Conservation (phyloP, 2,329 filamentous ascomycete species). For the Gnomoniopsis sp. region DNA sequence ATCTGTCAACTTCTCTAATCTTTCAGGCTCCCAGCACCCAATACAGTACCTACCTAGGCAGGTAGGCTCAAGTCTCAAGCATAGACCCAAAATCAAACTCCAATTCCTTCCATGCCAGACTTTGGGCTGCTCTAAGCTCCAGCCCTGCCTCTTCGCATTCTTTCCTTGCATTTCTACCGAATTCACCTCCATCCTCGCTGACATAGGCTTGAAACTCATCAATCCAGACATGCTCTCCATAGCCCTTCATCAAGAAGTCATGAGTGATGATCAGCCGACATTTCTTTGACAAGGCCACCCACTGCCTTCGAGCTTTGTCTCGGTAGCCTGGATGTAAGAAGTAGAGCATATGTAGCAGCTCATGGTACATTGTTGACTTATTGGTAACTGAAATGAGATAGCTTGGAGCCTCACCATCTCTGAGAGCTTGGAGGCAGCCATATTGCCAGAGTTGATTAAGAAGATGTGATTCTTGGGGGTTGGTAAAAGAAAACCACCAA, state of each 20-base stretch:
- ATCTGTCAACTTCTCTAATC: no score
- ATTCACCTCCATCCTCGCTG: neutral
- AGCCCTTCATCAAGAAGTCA: neutral
- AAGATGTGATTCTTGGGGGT: neutral
- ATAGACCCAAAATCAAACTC: neutral
- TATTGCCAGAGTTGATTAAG: neutral
- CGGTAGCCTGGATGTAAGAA: conserved; percentile 1
- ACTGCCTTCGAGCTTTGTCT: neutral
- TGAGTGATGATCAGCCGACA: neutral
- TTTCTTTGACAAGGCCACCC: neutral
- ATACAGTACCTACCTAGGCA: no score
- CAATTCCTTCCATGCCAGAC: neutral
- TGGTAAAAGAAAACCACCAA: neutral
- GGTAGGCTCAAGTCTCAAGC: neutral
- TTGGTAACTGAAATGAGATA: conserved; percentile 3
- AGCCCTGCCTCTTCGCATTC: neutral
- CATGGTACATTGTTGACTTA: neutral
- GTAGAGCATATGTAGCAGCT: conserved; percentile 1
- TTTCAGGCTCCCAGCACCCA: no score
- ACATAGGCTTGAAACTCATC: conserved; percentile 8
- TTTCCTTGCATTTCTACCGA: neutral
- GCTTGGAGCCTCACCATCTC: neutral
- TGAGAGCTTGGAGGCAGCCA: neutral
- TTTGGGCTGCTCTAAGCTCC: neutral
- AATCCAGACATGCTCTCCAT: conserved; percentile 1